Conservation (phyloP, 2,329 filamentous ascomycete species). For the Phaeosphaeriaceae sp. region DNA sequence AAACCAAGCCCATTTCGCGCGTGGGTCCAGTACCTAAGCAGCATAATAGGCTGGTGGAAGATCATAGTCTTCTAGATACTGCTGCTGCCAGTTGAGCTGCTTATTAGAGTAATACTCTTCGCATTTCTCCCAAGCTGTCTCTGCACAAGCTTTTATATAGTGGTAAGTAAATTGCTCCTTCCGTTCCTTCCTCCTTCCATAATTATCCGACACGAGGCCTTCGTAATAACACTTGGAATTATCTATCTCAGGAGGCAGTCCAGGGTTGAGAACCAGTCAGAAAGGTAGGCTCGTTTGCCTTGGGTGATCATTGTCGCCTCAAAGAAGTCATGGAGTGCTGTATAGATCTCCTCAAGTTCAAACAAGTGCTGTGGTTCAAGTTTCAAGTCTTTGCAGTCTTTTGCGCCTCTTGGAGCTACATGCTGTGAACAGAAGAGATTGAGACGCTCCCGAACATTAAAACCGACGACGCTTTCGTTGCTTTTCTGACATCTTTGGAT, state of each 20-base stretch:
- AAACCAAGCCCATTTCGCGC: conserved; percentile 3
- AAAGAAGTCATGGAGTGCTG: conserved; percentile 4
- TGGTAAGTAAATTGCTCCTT: conserved; percentile 3
- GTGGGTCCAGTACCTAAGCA: conserved; percentile 3
- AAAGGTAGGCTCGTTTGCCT: conserved; percentile 5
- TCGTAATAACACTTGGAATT: background rate
- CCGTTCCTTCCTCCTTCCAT: conserved; percentile 2
- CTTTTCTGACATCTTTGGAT: background rate
- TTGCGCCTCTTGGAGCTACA: conserved; percentile 1
- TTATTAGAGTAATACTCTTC: conserved; percentile 6
- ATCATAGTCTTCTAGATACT: conserved; percentile 3
- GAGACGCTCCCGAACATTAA: conserved; percentile 3
- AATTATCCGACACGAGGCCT: conserved; percentile 3
- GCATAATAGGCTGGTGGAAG: conserved; percentile 3
- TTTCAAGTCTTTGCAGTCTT: background rate
- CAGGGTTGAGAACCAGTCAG: conserved; percentile 1
- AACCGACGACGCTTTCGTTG: conserved; percentile 1
- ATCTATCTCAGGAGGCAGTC: conserved; percentile 4
- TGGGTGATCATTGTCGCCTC: conserved; percentile 3
- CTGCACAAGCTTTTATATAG: conserved; percentile 5
- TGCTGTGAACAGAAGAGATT: conserved; percentile 1
- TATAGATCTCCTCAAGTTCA: conserved; percentile 4
- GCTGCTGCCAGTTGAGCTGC: conserved; percentile 5
- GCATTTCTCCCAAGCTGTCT: conserved; percentile 2
- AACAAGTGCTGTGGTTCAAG: background rate